Base-by-base conservation (phyloP, 345 rosid genomes). In the Acer saccharum region DNA sequence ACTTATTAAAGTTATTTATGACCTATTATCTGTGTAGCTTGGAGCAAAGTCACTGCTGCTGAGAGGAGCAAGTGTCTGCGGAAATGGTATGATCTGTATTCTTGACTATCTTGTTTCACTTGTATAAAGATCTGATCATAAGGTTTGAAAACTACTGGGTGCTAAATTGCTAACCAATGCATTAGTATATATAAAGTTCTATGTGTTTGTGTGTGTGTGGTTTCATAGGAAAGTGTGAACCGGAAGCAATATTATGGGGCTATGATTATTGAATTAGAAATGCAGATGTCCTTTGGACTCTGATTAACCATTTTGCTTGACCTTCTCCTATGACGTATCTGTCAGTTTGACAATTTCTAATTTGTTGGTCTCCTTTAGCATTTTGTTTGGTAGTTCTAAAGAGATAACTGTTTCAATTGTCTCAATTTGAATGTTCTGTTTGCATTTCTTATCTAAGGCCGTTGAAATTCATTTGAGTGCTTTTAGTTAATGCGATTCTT, bases 1-100 rank as follows among this genome's bases (percentile, higher is more conserved):
- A 65, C 68, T 66, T 65, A 71, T 75, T 32, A 25, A 70, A 35
- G 20, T 52, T 73, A 57, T 67, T 60, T 70, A 20, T 72, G 67
- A 10, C 35, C 16, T 80, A 18, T 55, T 35, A 55, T 74, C 55
- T 80, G 21, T 69, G 41, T 79, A 96, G 99, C 95, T 77, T 96
- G 99, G 99, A 94, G 99, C 86, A 94, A 84, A 78, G 79, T 85
- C 68, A 88, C 98, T 73, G 97, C 97, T 73, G 84, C 83, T 65
- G 95, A 92, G 76, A 91, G 99, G 89, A 94, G 97, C 88, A 89
- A 84, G 84, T 76, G 23, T 75, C 80, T 96, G 74, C 83, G 95
- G 74, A 91, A 84, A 83, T 96, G 99, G 99, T 96, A 89, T 73
- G 1, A 41, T 63, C 65, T 76, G 66, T 83, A 50, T 60, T 52